These are phyloP conservation scores for Thermothelomyces thermophilus DNA, from an alignment of 2,329 filamentous ascomycete species.

Conservation along the genomic window DNA sequence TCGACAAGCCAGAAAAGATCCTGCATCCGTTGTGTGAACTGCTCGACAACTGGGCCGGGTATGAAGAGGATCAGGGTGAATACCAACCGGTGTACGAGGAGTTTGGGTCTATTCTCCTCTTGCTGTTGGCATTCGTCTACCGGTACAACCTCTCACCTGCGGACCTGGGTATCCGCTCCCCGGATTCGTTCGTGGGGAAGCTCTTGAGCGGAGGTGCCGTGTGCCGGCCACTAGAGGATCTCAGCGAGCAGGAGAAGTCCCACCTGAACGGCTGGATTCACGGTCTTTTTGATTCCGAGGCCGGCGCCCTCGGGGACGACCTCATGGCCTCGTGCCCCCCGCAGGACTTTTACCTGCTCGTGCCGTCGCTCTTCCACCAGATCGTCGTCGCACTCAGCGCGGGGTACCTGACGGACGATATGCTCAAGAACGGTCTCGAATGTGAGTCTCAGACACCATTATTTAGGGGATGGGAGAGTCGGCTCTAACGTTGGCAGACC, in stretches of 20 bases:
- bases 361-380: slow-evolving; percentile 70
- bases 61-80: slow-evolving; percentile 77
- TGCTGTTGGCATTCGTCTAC: slow-evolving; percentile 68
- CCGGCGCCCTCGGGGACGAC: slow-evolving; percentile 68
- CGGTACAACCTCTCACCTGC: slow-evolving; percentile 61
- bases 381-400: slow-evolving; percentile 64
- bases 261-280: slow-evolving; percentile 70
- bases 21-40: slow-evolving; percentile 67
- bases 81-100: slow-evolving; percentile 84
- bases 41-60: slow-evolving; percentile 65
- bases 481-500: slow-evolving; percentile 42
- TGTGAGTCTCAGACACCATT: slow-evolving; percentile 45
- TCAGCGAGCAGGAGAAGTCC: slow-evolving; percentile 57
- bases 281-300: slow-evolving; percentile 68
- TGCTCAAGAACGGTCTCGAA: slow-evolving; percentile 67
- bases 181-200: slow-evolving; percentile 62
- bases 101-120: slow-evolving; percentile 68
- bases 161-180: slow-evolving; percentile 55
- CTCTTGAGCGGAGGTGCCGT: slow-evolving; percentile 55
- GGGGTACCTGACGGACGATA: slow-evolving; percentile 60
- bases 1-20: slow-evolving; percentile 63
- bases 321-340: slow-evolving; percentile 76
- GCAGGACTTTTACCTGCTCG: slow-evolving; percentile 73
- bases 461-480: not conserved
- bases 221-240: slow-evolving; percentile 49